Conservation (phyloP, 2,329 filamentous ascomycete species). For the Xylariaceae sp. region DNA sequence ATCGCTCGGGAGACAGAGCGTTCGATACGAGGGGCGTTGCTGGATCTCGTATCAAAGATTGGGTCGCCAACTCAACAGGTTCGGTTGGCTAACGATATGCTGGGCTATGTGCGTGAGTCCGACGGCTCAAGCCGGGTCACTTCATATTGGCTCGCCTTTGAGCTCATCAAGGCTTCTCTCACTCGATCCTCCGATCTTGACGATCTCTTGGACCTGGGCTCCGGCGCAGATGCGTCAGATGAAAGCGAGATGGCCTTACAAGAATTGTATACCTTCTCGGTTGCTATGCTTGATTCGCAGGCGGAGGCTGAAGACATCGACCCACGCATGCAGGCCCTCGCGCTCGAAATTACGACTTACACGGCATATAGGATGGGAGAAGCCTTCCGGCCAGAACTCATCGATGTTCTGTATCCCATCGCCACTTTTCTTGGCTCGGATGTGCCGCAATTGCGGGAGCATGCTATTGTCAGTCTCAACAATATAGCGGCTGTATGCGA, state of each 20-base stretch:
- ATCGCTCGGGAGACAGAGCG: conserved; percentile 63
- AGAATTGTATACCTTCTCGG: conserved; percentile 67
- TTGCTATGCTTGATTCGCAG: conserved; percentile 56
- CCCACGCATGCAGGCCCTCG: conserved; percentile 73
- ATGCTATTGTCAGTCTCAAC: conserved; percentile 81
- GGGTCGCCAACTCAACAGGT: conserved; percentile 57
- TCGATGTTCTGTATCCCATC: conserved; percentile 89
- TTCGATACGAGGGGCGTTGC: conserved; percentile 54
- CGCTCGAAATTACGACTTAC: conserved; percentile 75
- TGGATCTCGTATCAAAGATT: conserved; percentile 52
- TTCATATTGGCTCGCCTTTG: conserved; percentile 75
- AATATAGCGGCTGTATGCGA: conserved; percentile 70
- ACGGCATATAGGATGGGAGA: conserved; percentile 63
- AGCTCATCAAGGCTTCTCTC: conserved; percentile 60
- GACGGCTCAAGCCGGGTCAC: conserved; percentile 59
- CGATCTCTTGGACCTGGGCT: conserved; percentile 60
- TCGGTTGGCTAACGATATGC: conserved; percentile 60
- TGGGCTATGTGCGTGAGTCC: conserved; percentile 58
- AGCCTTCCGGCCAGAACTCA: conserved; percentile 77
- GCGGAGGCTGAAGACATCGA: conserved; percentile 50
- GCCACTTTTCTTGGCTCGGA: conserved; percentile 79
- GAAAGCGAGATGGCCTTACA: conserved; percentile 48
- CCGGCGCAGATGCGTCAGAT: conserved; percentile 34
- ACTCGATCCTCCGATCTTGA: conserved; percentile 53
- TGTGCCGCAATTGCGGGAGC: conserved; percentile 63